phyloP scores from a whole-genome alignment of 805 yeast genomes.

The Starmera dryadoides region DNA sequence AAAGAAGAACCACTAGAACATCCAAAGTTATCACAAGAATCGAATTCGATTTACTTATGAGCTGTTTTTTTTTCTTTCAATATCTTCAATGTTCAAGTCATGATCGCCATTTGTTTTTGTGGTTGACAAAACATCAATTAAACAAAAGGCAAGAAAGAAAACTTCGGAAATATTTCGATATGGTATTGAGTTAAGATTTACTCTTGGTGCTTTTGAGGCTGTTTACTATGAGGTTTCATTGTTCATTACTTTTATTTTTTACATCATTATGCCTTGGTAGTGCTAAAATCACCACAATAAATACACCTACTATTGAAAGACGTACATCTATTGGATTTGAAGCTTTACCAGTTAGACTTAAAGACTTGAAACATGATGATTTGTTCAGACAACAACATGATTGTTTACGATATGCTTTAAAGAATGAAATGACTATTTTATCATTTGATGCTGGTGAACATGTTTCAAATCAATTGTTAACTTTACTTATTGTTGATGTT shows the following conservation, averaged over 20 bases:
- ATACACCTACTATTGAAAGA: background rate
- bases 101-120: too few species aligned
- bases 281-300: background rate
- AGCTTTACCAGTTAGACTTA: background rate
- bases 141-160: too few species aligned
- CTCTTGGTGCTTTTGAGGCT: too few species aligned
- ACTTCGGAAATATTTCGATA: too few species aligned
- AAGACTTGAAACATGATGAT: background rate
- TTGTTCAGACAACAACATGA: background rate
- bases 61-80: too few species aligned
- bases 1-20: background rate
- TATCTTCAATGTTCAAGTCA: too few species aligned
- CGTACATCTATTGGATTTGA: background rate
- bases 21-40: background rate
- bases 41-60: too few species aligned
- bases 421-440: background rate
- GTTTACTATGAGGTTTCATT: too few species aligned
- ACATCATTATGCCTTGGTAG: background rate
- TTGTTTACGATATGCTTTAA: background rate
- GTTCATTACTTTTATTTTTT: background rate
- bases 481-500: slow-evolving; percentile 5
- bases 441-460: slow-evolving; percentile 1
- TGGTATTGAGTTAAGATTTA: too few species aligned
- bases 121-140: too few species aligned
- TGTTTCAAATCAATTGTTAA: slow-evolving; percentile 4